Percentiles rank a stretch among this genome's conserved stretches.
These are phyloP conservation scores for Xerocomus spinulosus DNA, from an alignment of 768 basidiomycete species.

Conservation along the genomic window DNA sequence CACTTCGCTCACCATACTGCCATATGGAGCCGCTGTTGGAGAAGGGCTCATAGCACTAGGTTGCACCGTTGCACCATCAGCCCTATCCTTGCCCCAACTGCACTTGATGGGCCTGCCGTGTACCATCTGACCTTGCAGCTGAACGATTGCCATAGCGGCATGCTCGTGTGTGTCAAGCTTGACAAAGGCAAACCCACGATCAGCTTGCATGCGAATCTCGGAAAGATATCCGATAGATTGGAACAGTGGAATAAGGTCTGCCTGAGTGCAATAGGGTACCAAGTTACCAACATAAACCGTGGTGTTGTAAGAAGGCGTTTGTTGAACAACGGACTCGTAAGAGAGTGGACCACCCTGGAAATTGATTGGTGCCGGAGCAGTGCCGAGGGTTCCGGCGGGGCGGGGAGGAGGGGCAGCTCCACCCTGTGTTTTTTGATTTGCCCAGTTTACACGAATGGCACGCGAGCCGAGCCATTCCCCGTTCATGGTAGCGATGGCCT, in stretches of 20 bases:
- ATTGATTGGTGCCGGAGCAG: conserved; percentile 85
- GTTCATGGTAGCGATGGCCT: conserved; percentile 99
- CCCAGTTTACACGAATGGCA: conserved; percentile 99
- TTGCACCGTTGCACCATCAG: conserved; percentile 59
- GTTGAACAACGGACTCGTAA: conserved; percentile 90
- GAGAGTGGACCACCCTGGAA: conserved; percentile 85
- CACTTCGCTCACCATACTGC: conserved; percentile 57
- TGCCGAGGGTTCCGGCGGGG: conserved; percentile 43
- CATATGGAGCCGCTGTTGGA: conserved; percentile 61
- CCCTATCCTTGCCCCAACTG: conserved; percentile 97
- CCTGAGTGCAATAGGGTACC: conserved; percentile 95
- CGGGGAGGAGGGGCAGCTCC: conserved; percentile 37
- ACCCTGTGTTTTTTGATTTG: conserved; percentile 96
- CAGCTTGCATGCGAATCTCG: conserved; percentile 98
- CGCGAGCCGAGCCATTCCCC: conserved; percentile 98
- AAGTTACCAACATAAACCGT: conserved; percentile 99
- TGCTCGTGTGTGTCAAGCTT: conserved; percentile 99
- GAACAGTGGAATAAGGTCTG: conserved; percentile 96
- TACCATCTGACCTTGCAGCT: conserved; percentile 94
- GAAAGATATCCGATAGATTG: conserved; percentile 98
- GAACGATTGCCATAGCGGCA: conserved; percentile 96
- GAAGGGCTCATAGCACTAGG: conserved; percentile 55
- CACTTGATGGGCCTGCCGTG: conserved; percentile 97
- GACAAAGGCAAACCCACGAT: conserved; percentile 98
- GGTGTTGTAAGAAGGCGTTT: conserved; percentile 90